A percentile compares a stretch with the other conserved stretches of the same genome.
Conservation (phyloP, 208 protist species). For the Crithidia sp. region DNA sequence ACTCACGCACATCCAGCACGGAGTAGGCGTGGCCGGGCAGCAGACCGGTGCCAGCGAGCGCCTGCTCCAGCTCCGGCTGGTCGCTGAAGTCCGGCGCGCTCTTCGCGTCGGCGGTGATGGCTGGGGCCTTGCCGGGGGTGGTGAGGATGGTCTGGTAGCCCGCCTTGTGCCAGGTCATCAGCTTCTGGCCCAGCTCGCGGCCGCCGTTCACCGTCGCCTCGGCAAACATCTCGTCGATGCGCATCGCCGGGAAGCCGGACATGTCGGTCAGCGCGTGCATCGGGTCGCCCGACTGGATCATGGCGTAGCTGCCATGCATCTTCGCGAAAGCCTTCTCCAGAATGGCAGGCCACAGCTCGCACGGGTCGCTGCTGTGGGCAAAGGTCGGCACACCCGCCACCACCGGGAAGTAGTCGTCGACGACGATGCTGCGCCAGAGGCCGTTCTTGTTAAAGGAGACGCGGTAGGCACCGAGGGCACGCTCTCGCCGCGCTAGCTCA, state of each 20-base stretch:
- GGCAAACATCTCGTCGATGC: conserved; percentile 73
- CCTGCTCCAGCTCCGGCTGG: conserved; percentile 51
- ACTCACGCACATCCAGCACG: conserved; percentile 51
- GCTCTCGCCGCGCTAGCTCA: conserved; percentile 53
- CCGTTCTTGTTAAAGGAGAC: conserved; percentile 92
- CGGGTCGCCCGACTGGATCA: conserved; percentile 86
- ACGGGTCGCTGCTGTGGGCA: conserved; percentile 64
- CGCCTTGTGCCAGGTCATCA: conserved; percentile 38
- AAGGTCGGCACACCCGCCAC: conserved; percentile 56
- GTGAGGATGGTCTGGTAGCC: conserved; percentile 76
- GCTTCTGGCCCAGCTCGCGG: conserved; percentile 46
- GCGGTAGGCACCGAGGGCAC: conserved; percentile 77
- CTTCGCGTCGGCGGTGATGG: conserved; percentile 50
- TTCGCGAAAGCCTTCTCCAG: conserved; percentile 94
- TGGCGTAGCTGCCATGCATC: conserved; percentile 82
- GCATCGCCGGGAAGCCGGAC: conserved; percentile 72
- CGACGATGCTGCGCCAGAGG: conserved; percentile 82
- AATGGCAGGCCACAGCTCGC: conserved; percentile 89
- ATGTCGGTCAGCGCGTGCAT: conserved; percentile 88
- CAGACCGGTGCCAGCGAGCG: conserved; percentile 58
- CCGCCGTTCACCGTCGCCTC: conserved; percentile 37
- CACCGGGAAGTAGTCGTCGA: conserved; percentile 89
- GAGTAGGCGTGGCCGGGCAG: conserved; percentile 85
- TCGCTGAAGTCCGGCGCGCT: conserved; percentile 57
- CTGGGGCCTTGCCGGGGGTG: conserved; percentile 79